Conservation (phyloP, 352 stramenopile genomes). For the Thraustochytrium sp. region DNA sequence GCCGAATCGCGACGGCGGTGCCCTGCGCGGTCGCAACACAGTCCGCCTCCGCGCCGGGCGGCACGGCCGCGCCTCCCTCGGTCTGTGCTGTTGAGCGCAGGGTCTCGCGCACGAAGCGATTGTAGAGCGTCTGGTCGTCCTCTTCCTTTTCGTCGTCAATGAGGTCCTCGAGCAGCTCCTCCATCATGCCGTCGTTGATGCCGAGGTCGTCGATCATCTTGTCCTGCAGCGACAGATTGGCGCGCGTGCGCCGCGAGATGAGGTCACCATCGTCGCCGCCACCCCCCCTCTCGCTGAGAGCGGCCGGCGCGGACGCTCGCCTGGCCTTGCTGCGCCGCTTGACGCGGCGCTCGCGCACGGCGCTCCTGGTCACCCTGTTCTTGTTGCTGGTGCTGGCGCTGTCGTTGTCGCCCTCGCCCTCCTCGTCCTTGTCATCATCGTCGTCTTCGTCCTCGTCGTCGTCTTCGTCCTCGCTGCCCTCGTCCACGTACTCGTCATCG, state of each 20-base stretch:
- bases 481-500: constrained; percentile 6
- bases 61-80: no score
- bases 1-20: no score
- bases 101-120: neutral
- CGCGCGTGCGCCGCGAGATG: neutral
- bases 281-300: no score
- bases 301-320: no score
- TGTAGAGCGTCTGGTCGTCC: neutral
- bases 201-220: neutral
- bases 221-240: neutral
- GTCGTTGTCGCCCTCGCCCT: neutral
- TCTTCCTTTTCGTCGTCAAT: neutral
- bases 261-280: neutral
- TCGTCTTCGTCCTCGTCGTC: neutral
- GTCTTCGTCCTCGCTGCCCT: neutral
- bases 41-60: neutral
- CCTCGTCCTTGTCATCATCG: neutral
- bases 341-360: no score
- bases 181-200: neutral
- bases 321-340: no score
- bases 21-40: no score
- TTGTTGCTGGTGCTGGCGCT: neutral
- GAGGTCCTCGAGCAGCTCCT: neutral
- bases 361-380: neutral
- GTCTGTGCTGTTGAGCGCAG: neutral